Base-by-base conservation (phyloP, 2,329 filamentous ascomycete species). In the Bimuria novae-zelandiae region DNA sequence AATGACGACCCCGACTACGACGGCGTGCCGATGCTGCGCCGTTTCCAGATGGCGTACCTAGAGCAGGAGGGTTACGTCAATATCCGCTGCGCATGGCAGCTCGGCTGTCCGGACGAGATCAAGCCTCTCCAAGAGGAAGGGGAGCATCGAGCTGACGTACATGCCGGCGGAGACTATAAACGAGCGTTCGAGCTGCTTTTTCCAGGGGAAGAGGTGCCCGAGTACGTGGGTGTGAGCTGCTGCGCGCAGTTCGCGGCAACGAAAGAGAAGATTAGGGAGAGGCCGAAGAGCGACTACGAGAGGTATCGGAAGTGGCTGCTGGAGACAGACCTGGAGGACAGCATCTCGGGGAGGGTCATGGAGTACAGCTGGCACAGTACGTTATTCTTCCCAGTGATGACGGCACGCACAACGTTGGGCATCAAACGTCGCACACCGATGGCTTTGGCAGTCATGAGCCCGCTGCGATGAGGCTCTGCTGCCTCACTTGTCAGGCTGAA, bases 301-400 rank as follows among this genome's bases (percentile, higher is more conserved):
- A 68, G 73, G 7, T 80, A 76, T 55, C 72, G 79, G 14, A 67
- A 75, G 3, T 84, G 81, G 81, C 61, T 84, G 12, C 40, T 76
- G 12, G 63, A 77, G 3, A 83, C 81, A 0, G 60, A 72, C 0
- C 56, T 83, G 39, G 63, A 65, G 0, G 81, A 84, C 67, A 74
- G 74, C 33, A 69, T 82, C 27, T 80, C 78, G 51, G 82, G 82
- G 3, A 68, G 81, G 17, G 76, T 84, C 7, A 75, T 84, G 71
- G 82, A 84, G 60, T 84, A 84, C 65, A 79, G 78, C n/a, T 84
- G 82, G 82, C 82, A 84, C 57, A 82, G 80, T 79, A 76, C 67
- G 73, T 77, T 64, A 51, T n/a, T 8, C 25, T 16, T 41, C 33
- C 22, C 44, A 44, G 25, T 27, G 17, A 23, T 21, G 30, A 27